Percentiles rank a stretch among this genome's conserved stretches.
These are phyloP conservation scores for Petunia hybrid DNA, from an alignment of 305 asterid species.

Conservation along the genomic window DNA sequence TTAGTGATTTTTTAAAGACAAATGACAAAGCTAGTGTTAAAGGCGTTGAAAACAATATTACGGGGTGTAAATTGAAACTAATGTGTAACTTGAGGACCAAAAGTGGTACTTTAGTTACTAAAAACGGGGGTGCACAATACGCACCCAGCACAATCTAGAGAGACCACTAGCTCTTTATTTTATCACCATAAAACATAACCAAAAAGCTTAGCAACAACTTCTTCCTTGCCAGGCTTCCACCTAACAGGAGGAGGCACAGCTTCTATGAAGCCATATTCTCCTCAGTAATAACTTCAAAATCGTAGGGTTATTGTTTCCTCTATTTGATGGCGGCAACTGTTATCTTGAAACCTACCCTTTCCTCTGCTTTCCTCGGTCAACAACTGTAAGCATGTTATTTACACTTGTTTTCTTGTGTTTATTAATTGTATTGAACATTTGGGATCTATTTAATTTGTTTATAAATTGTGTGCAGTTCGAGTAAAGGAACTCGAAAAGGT, in stretches of 20 bases:
- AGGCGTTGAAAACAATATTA: neutral
- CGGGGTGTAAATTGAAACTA: neutral
- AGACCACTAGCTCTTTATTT: neutral
- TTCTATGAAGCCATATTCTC: neutral
- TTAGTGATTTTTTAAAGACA: too few species aligned
- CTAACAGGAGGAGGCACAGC: neutral
- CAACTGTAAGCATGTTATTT: constrained; percentile 53
- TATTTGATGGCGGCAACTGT: constrained; percentile 66
- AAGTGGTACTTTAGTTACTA: neutral
- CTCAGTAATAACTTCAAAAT: neutral
- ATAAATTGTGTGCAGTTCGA: constrained; percentile 47
- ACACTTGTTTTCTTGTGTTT: neutral
- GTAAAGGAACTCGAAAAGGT: constrained; percentile 47
- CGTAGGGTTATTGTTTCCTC: constrained; percentile 10
- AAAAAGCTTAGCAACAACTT: constrained; percentile 17
- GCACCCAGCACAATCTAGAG: constrained; percentile 7
- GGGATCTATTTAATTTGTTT: constrained; percentile 8
- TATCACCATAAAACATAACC: constrained; percentile 13
- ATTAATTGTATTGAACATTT: constrained; percentile 12
- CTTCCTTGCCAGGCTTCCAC: neutral
- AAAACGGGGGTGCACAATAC: neutral
- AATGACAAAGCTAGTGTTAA: too few species aligned
- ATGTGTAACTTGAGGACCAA: neutral
- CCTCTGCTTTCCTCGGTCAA: constrained; percentile 66
- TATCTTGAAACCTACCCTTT: constrained; percentile 60